Evolutionary conservation across 2,329 filamentous ascomycete species (phyloP).

Genomic region (Ascochyta pisi): DNA sequence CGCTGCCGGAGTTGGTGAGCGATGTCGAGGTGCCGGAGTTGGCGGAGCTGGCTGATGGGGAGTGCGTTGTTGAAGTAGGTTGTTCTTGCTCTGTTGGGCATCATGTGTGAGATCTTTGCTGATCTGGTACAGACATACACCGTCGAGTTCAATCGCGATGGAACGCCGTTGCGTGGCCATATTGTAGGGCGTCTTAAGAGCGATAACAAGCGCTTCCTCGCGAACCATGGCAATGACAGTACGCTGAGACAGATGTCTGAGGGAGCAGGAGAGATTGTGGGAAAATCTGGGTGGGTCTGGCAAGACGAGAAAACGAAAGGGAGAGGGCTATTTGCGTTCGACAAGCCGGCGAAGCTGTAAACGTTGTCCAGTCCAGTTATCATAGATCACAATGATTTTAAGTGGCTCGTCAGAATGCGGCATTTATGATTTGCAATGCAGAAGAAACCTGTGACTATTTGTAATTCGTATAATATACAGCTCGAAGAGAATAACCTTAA

Average conservation of each 20-base stretch:
- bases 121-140: conserved; percentile 62
- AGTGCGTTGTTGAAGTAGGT: conserved; percentile 61
- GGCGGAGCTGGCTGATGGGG: conserved; percentile 55
- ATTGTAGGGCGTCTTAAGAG: conserved; percentile 60
- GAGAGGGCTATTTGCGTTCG: conserved; percentile 40
- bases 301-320: conserved; percentile 37
- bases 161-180: conserved; percentile 56
- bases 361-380: not conserved
- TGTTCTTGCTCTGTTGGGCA: not conserved
- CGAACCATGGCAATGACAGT: conserved; percentile 61
- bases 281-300: conserved; percentile 56
- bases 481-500: conserved; percentile 1
- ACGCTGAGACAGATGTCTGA: conserved; percentile 57
- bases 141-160: conserved; percentile 62
- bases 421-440: not conserved
- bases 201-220: conserved; percentile 60
- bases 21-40: conserved; percentile 51
- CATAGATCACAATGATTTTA: not conserved
- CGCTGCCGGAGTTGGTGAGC: conserved; percentile 53
- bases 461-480: conserved; percentile 10
- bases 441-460: not conserved
- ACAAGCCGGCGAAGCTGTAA: conserved; percentile 20
- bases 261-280: conserved; percentile 56
- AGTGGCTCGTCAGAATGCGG: not conserved
- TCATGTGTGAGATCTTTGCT: not conserved